Evolutionary conservation across 2,329 filamentous ascomycete species (phyloP).

Genomic region (Phyllosticta citrichinensis): DNA sequence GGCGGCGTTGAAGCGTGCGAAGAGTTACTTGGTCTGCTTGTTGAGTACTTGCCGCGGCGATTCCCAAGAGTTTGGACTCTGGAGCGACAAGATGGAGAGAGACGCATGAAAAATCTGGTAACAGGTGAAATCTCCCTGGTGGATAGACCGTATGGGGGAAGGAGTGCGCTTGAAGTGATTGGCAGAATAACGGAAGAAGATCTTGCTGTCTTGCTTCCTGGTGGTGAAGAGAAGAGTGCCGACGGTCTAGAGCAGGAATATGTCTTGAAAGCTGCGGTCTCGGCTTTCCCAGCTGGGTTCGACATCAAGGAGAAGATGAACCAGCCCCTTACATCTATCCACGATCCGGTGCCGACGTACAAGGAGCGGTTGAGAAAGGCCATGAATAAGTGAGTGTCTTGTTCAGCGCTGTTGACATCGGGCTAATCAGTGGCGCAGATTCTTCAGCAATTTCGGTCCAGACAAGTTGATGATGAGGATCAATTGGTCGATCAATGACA

Average conservation of each 20-base stretch:
- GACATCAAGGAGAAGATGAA: slow-evolving; percentile 6
- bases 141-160: neutral
- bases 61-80: neutral
- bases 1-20: neutral
- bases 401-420: neutral
- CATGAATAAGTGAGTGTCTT: slow-evolving; percentile 6
- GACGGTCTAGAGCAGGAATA: neutral
- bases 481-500: slow-evolving; percentile 6
- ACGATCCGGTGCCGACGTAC: slow-evolving; percentile 6
- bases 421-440: slow-evolving; percentile 1
- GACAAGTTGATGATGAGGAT: slow-evolving; percentile 3
- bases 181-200: slow-evolving; percentile 5
- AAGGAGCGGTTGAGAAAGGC: slow-evolving; percentile 5
- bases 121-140: slow-evolving; percentile 2
- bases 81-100: neutral
- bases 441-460: slow-evolving; percentile 2
- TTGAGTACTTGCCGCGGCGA: neutral
- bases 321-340: neutral
- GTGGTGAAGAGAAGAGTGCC: neutral
- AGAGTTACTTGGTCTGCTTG: neutral
- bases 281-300: slow-evolving; percentile 7
- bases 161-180: neutral
- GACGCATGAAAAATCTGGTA: neutral
- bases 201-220: slow-evolving; percentile 1
- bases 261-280: slow-evolving; percentile 5